phyloP scores from a whole-genome alignment of 331 rosid species.

The Saraca asoca region DNA sequence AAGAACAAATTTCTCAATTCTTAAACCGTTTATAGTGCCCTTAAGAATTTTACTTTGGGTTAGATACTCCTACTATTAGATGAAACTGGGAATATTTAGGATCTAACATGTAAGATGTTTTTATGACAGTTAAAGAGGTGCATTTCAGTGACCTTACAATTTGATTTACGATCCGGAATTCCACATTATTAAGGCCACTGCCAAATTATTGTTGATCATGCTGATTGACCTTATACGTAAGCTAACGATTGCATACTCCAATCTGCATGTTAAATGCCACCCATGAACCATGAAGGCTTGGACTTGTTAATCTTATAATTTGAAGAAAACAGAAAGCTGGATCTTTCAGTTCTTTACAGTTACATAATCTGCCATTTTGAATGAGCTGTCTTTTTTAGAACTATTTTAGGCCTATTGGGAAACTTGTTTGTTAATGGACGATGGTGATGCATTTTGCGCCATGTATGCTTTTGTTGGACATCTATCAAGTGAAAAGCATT shows the following conservation, averaged over 20 bases:
- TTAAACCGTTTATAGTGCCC: too few species aligned
- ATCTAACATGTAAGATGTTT: background rate
- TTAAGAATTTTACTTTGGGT: too few species aligned
- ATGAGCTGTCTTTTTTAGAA: conserved; percentile 10
- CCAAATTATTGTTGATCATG: conserved; percentile 8
- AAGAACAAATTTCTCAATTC: conserved; percentile 6
- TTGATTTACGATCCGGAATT: conserved; percentile 8
- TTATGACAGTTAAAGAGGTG: conserved; percentile 12
- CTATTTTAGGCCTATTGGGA: conserved; percentile 3
- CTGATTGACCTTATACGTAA: conserved; percentile 19
- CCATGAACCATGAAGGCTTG: background rate
- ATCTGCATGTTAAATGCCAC: conserved; percentile 1
- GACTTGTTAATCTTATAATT: background rate
- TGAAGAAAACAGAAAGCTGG: background rate
- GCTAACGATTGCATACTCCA: conserved; percentile 9
- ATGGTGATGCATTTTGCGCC: background rate
- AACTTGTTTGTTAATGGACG: conserved; percentile 15
- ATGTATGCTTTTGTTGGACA: conserved; percentile 1
- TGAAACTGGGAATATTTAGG: too few species aligned
- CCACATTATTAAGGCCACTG: conserved; percentile 9
- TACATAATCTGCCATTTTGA: conserved; percentile 18
- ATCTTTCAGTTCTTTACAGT: conserved; percentile 16
- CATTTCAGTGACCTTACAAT: background rate
- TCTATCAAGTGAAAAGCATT: conserved; percentile 21
- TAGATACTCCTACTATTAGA: too few species aligned